Evolutionary conservation across 305 asterid species (phyloP), one percentile per base, ranked within the genome.

Genomic region (Fraxinus greggii): DNA sequence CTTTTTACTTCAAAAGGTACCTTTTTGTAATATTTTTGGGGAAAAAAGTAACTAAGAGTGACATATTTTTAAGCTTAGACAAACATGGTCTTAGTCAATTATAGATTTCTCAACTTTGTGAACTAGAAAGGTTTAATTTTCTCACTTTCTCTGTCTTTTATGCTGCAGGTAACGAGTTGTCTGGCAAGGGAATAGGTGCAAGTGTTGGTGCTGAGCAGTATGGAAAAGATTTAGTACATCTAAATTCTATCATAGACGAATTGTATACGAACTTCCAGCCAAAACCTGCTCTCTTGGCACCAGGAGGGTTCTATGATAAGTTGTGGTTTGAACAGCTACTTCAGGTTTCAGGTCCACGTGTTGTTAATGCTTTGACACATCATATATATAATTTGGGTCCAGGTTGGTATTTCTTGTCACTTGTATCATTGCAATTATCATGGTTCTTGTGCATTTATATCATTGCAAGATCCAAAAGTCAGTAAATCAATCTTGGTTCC

Each of bases 241-340:
- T 96, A 12, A 89, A 86, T 7, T 61, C 92, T 61, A 65, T 93
- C 84, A 84, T 94, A 26, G 85, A 84, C 81, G 88, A 88, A 78
- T 67, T 90, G 80, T 91, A 93, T 76, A 67, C 23, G 72, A 86
- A 89, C 61, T 75, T 83, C 75, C 84, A n/a, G 35, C 82, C 83
- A 24, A 89, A 79, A 82, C 97, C 98, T 51, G 83, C 79, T 77
- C 83, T 96, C 32, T 48, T 94, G 82, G 97, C 99, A 33, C 99
- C 99, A 0, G 98, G 98, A 84, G 99, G 99, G 7, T 96, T 96
- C 90, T 96, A 87, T 45, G 97, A 92, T 19, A 89, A 89, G 88
- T 81, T 79, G 77, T 96, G 99, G 99, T 96, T 88, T 65, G 80
- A 90, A 72, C 79, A 85, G 80, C 82, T 94, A 81, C 95, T 96